Percentiles rank a stretch among this genome's conserved stretches.
These are phyloP conservation scores for Rhodotorula sp. DNA, from an alignment of 1,284 basidiomycete species.

Conservation along the genomic window DNA sequence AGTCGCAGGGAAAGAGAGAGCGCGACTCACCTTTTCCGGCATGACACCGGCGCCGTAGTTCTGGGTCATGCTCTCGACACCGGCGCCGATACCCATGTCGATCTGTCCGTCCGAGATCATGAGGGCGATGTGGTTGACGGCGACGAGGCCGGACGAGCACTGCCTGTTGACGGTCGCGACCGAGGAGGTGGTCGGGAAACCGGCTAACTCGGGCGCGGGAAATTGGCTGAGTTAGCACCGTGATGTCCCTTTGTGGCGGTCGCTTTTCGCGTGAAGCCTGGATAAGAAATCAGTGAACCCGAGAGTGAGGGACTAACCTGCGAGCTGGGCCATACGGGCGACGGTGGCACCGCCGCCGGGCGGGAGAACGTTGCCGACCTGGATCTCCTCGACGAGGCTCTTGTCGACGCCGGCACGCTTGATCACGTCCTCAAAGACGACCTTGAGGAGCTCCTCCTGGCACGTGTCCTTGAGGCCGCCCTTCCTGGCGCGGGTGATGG, in stretches of 20 bases:
- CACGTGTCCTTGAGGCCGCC: conserved; percentile 64
- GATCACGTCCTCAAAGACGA: conserved; percentile 70
- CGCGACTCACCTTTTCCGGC: conserved; percentile 56
- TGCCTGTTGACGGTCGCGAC: conserved; percentile 91
- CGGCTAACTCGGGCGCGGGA: conserved; percentile 59
- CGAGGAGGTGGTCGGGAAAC: conserved; percentile 77
- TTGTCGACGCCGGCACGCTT: conserved; percentile 64
- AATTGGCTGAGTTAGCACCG: not conserved
- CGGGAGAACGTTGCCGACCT: conserved; percentile 91
- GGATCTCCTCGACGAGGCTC: conserved; percentile 78
- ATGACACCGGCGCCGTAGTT: conserved; percentile 59
- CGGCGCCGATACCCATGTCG: conserved; percentile 67
- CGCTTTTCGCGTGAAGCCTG: no score
- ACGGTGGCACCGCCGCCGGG: conserved; percentile 83
- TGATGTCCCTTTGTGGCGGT: no score
- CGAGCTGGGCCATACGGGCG: conserved; percentile 91
- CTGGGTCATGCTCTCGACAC: conserved; percentile 90
- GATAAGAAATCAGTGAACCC: no score
- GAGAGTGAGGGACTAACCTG: conserved; percentile 44
- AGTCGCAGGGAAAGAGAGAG: not conserved
- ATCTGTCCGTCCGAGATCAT: conserved; percentile 61
- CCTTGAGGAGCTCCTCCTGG: conserved; percentile 84
- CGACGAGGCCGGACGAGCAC: conserved; percentile 87
- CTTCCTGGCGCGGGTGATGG: conserved; percentile 67
- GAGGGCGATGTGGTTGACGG: conserved; percentile 87